A percentile compares a stretch with the other conserved stretches of the same genome.
phyloP scores from a whole-genome alignment of 2,329 filamentous ascomycete genomes.

The Blumeria graminis region DNA sequence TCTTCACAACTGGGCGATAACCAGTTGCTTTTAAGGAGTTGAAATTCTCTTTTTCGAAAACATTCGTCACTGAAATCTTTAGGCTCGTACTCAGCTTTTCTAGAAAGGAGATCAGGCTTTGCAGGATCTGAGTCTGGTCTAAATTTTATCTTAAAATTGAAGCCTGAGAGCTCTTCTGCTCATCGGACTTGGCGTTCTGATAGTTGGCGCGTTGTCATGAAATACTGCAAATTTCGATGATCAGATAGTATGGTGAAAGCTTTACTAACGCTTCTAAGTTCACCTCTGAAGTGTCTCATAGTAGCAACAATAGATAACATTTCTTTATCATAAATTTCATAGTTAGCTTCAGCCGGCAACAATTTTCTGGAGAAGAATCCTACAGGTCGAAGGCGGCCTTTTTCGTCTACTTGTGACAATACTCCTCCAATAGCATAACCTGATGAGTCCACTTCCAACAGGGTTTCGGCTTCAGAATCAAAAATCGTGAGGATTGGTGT shows the following conservation, averaged over 20 bases:
- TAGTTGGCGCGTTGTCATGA: neutral
- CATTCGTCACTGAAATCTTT: neutral
- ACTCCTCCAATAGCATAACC: neutral
- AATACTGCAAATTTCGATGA: neutral
- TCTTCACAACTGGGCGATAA: neutral
- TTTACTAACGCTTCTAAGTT: neutral
- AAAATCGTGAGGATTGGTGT: neutral
- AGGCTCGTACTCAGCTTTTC: neutral
- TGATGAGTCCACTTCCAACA: neutral
- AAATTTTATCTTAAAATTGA: neutral
- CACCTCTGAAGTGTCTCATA: neutral
- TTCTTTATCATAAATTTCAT: neutral
- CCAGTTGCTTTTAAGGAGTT: neutral
- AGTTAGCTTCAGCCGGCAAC: neutral
- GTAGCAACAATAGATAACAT: neutral
- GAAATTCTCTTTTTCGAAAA: neutral
- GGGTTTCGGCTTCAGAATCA: neutral
- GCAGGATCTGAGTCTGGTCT: neutral
- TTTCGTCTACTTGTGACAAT: neutral
- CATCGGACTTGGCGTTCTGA: neutral
- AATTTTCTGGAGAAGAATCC: neutral
- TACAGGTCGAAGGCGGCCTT: neutral
- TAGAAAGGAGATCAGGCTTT: neutral
- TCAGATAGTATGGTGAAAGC: neutral
- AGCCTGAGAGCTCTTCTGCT: neutral